Evolutionary conservation across 768 basidiomycete genomes (phyloP).

Genomic region (Clitopilus hobsonii): DNA sequence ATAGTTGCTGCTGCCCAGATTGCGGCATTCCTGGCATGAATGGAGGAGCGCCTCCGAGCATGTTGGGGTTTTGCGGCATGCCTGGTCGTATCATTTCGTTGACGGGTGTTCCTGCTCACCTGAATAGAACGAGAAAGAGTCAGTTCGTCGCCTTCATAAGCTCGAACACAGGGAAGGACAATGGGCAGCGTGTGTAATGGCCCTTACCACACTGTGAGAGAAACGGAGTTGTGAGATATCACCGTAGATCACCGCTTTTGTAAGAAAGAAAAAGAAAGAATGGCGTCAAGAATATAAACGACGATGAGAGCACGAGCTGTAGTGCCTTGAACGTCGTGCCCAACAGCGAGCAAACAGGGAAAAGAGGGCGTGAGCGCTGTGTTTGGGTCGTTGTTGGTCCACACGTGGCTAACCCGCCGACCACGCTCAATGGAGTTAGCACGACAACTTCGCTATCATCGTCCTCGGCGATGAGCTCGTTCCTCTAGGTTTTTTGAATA

Average conservation of each 20-base stretch:
- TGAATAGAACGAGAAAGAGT: not conserved
- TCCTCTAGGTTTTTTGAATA: not conserved
- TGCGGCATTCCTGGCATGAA: slow-evolving; percentile 36
- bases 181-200: not conserved
- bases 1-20: slow-evolving; percentile 25
- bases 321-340: not conserved
- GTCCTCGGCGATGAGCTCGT: not conserved
- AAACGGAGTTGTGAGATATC: not conserved
- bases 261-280: not conserved
- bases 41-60: slow-evolving; percentile 29
- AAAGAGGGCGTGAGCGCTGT: not conserved
- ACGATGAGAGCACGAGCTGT: not conserved
- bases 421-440: not conserved
- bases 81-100: slow-evolving; percentile 14
- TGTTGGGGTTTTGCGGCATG: slow-evolving; percentile 26
- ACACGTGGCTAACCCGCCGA: slow-evolving; percentile 1
- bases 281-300: not conserved
- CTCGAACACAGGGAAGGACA: not conserved
- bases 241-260: not conserved
- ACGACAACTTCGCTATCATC: not conserved
- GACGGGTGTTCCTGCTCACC: not conserved
- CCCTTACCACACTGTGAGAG: not conserved
- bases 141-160: not conserved
- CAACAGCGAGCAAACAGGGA: not conserved
- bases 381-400: not conserved